Evolutionary conservation across 352 stramenopile species (phyloP), one percentile per base, ranked within the genome.

Genomic region (Phytophthora hybrid): DNA sequence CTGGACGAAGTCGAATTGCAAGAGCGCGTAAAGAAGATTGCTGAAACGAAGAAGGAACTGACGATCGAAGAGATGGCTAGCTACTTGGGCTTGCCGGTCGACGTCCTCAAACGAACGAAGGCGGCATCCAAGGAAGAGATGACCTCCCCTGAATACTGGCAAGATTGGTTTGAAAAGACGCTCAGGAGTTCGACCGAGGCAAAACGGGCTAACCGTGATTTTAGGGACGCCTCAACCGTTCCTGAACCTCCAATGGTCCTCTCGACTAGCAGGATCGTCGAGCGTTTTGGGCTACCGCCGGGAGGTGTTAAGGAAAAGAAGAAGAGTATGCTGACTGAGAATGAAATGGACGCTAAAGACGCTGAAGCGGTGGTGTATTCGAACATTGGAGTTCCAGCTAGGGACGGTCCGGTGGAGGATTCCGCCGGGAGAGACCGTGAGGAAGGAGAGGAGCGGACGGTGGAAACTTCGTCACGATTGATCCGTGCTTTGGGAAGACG

Each of bases 391-490:
- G 10, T 46, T 11, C 14, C 39, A 1, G 10, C 2, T 4, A 16
- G 1, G 1, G 23, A 46, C 14, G 39, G 23, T 26, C 3, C 2
- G 39, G 0, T 4, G 2, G 14, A 46, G 39, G 26, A 31, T 7
- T 31, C 23, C 26, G 26, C 4, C 26, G 26, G 2, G 23, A 26
- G 18, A 5, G 5, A 46, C 14, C 2, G 10, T 11, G 39, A 4
- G 2, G 39, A 1, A 26, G 23, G 23, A 3, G 23, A 26, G 23
- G 23, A 26, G 23, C 23, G 1, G 23, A 26, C 10, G 10, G 5
- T 16, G 1, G 19, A n/a, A 0, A 21, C 19, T 4, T 3, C 19
- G 21, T 3, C 8, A 4, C 1, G 0, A 8, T 0, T 11, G 4
- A 32, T 46, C 39, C 39, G 39, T 18, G 39, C 39, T 11, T 4